These are phyloP conservation scores for Avena sativa DNA, from an alignment of 176 grass and related monocot genomes.

Conservation along the genomic window DNA sequence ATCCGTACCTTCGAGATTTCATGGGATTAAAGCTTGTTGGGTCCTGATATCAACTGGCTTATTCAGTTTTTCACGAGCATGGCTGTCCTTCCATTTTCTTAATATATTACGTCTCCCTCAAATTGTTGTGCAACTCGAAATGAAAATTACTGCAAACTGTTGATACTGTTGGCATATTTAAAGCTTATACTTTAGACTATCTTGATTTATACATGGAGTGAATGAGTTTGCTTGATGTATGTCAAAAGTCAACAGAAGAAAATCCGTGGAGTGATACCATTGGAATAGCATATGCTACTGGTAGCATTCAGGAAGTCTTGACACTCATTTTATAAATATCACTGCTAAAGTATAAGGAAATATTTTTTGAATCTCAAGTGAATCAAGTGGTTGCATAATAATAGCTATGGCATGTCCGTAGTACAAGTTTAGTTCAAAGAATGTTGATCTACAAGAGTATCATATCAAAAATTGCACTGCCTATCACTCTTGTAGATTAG, in stretches of 20 bases:
- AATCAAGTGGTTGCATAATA: slow-evolving; percentile 7
- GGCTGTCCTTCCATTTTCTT: slow-evolving; percentile 7
- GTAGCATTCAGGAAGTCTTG: not conserved
- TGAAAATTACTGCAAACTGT: not conserved
- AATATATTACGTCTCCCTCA: not conserved
- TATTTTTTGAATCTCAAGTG: not conserved
- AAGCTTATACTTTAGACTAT: not conserved
- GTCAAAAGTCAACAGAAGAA: slow-evolving; percentile 18
- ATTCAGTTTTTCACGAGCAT: not conserved
- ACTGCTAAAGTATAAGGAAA: not conserved
- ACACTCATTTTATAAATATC: not conserved
- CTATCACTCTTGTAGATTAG: slow-evolving; percentile 5
- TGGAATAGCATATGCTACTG: not conserved
- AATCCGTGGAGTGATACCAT: slow-evolving; percentile 1
- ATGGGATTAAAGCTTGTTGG: not conserved
- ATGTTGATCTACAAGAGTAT: not conserved
- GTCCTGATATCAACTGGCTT: not conserved
- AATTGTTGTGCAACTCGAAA: not conserved
- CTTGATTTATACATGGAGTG: slow-evolving; percentile 14
- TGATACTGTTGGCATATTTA: not conserved
- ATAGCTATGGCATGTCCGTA: not conserved
- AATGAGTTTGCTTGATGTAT: slow-evolving; percentile 2
- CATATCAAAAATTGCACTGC: not conserved
- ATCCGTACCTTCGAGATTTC: not conserved
- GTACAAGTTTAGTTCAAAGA: not conserved